Conservation (phyloP, 2,329 filamentous ascomycete genomes). For the Penicillium sp. region DNA sequence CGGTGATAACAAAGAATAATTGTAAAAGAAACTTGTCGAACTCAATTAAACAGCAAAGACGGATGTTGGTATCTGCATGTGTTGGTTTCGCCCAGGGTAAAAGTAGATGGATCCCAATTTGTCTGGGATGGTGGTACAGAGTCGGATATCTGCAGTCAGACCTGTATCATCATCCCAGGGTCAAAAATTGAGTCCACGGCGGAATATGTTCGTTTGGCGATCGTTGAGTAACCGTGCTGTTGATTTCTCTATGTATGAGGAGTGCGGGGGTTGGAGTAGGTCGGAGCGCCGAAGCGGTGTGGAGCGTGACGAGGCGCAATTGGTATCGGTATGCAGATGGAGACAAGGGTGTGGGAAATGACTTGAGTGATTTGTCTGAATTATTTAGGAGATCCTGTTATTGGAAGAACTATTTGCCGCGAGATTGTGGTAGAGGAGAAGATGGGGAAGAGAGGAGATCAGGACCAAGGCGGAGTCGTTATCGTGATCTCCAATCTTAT, state of each 20-base stretch:
- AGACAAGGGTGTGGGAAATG: background rate
- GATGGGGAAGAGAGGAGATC: constrained; percentile 1
- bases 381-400: background rate
- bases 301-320: background rate
- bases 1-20: background rate
- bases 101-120: constrained; percentile 2
- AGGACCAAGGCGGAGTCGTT: constrained; percentile 7
- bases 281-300: constrained; percentile 4
- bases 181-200: background rate
- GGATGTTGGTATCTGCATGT: constrained; percentile 9
- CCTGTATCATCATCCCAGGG: constrained; percentile 8
- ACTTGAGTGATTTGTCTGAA: background rate
- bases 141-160: constrained; percentile 6
- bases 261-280: constrained; percentile 13
- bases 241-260: constrained; percentile 2
- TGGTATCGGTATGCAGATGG: background rate
- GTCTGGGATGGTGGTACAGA: constrained; percentile 4
- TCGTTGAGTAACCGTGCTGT: constrained; percentile 1
- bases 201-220: background rate
- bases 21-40: constrained; percentile 5
- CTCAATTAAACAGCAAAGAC: constrained; percentile 9
- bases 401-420: background rate
- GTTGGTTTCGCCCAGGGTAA: constrained; percentile 4
- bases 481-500: constrained; percentile 8
- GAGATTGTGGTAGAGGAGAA: background rate